Conservation (phyloP, 2,329 filamentous ascomycete genomes). For the Penicillium sp. region DNA sequence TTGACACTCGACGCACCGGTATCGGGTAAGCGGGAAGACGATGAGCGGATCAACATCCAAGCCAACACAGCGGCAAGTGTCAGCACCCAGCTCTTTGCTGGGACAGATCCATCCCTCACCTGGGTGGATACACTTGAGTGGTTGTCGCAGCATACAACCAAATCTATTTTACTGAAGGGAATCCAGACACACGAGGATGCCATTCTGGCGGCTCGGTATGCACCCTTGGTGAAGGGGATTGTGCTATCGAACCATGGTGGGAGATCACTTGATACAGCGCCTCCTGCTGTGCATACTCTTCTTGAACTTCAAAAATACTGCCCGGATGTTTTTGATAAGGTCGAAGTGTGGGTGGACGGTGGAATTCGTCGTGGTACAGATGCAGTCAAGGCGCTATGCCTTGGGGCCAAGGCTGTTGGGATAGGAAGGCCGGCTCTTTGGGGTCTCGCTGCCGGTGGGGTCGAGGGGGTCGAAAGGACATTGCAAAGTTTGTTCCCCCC, state of each 20-base stretch:
- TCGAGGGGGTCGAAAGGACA: constrained; percentile 67
- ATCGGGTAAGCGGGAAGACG: constrained; percentile 3
- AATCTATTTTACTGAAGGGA: constrained; percentile 90
- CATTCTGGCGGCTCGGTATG: constrained; percentile 69
- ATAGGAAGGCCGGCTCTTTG: neutral
- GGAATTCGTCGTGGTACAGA: neutral
- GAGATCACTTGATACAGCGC: constrained; percentile 67
- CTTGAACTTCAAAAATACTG: constrained; percentile 75
- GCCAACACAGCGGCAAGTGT: constrained; percentile 59
- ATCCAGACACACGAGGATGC: constrained; percentile 96
- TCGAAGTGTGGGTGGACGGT: neutral
- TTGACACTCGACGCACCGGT: constrained; percentile 6
- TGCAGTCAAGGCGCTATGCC: neutral
- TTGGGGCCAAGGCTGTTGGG: neutral
- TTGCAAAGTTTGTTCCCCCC: constrained; percentile 48
- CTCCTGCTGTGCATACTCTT: constrained; percentile 69
- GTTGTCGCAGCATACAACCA: constrained; percentile 74
- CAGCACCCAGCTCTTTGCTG: constrained; percentile 80
- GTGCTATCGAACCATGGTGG: neutral
- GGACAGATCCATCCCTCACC: constrained; percentile 81
- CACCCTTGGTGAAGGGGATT: constrained; percentile 74
- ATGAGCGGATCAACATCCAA: neutral
- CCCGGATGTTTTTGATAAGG: constrained; percentile 58
- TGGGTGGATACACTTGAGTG: constrained; percentile 82
- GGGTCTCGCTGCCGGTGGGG: constrained; percentile 47